Evolutionary conservation across 306 rosid genomes (phyloP).

Genomic region (Arachis hypogaea): DNA sequence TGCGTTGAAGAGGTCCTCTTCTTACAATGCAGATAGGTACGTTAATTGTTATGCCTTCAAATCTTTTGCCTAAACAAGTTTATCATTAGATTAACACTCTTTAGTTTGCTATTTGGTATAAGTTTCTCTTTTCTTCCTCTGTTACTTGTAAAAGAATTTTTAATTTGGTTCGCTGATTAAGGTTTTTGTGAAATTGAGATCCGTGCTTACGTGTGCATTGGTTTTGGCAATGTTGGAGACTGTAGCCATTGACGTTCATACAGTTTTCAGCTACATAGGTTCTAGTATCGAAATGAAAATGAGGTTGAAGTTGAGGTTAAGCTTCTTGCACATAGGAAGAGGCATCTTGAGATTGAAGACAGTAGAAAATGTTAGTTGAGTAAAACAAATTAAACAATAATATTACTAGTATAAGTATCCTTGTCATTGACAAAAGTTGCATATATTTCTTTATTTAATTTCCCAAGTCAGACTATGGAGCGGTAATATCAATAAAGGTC

Average conservation of each 20-base stretch:
- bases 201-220: conserved; percentile 19
- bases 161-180: no score
- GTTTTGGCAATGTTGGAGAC: conserved; percentile 35
- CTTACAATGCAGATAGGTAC: conserved; percentile 89
- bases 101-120: no score
- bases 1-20: conserved; percentile 75
- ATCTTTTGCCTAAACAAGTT: neutral
- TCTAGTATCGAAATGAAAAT: conserved; percentile 13
- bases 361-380: conserved; percentile 11
- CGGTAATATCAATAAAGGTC: no score
- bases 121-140: no score
- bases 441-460: no score
- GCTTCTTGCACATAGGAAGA: conserved; percentile 27
- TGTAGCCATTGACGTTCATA: conserved; percentile 48
- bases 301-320: neutral
- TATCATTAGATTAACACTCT: neutral
- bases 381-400: neutral
- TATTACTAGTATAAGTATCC: no score
- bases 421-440: no score
- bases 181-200: conserved; percentile 12
- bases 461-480: no score
- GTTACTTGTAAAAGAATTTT: no score
- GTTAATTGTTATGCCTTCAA: conserved; percentile 7
- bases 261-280: conserved; percentile 36
- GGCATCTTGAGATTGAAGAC: conserved; percentile 52